phyloP scores from a whole-genome alignment of 108 stramenopile species.

The Aurantiochytrium sp. region DNA sequence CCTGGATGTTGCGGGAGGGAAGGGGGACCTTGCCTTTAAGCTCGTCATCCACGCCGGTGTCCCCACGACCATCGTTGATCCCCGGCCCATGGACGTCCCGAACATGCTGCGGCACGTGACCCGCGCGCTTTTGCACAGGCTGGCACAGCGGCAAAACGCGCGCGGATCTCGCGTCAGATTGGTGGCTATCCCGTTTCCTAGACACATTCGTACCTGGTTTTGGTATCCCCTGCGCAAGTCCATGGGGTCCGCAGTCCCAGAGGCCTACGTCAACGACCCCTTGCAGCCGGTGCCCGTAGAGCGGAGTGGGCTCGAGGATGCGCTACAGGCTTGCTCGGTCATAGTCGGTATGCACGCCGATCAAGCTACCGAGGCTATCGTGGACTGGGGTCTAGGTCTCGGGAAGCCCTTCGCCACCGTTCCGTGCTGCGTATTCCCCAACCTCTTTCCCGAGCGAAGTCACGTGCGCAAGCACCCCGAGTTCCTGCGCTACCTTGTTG shows the following conservation, averaged over 20 bases:
- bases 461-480: background rate
- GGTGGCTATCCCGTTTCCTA: background rate
- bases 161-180: background rate
- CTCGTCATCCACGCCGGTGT: constrained; percentile 60
- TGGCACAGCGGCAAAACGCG: background rate
- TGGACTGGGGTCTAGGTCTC: constrained; percentile 64
- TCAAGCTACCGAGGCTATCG: constrained; percentile 70
- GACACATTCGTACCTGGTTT: background rate
- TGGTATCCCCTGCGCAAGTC: background rate
- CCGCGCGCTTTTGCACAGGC: background rate
- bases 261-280: constrained; percentile 41
- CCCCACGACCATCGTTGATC: constrained; percentile 67
- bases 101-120: background rate
- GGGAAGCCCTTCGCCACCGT: constrained; percentile 62
- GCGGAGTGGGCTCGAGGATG: constrained; percentile 34
- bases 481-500: background rate
- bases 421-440: constrained; percentile 41
- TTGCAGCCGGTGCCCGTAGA: constrained; percentile 30
- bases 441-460: constrained; percentile 23
- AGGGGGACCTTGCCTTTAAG: constrained; percentile 70
- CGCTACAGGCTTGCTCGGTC: background rate
- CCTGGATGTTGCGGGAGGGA: constrained; percentile 77
- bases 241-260: constrained; percentile 24
- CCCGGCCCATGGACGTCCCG: constrained; percentile 40
- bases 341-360: constrained; percentile 83